Percentiles rank a stretch among this genome's conserved stretches.
phyloP scores from a whole-genome alignment of 768 basidiomycete genomes.

The Podaxis carcinomalis region DNA sequence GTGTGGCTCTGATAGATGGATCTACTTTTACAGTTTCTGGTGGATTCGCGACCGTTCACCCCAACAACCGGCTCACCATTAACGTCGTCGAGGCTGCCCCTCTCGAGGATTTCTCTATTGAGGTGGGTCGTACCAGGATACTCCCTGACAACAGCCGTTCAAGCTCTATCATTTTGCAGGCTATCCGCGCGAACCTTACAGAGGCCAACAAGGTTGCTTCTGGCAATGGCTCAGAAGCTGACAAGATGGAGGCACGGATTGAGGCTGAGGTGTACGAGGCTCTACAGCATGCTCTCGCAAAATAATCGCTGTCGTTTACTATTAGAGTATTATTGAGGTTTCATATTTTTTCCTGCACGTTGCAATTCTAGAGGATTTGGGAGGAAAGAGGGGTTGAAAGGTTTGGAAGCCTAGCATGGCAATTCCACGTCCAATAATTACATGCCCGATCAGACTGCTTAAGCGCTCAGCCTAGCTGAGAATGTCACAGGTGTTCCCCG shows the following conservation, averaged over 20 bases:
- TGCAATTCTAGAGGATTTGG: not conserved
- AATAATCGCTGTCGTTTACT: conserved; percentile 22
- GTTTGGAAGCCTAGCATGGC: not conserved
- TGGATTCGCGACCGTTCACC: conserved; percentile 97
- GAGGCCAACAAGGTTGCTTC: conserved; percentile 80
- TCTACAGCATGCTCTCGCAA: conserved; percentile 77
- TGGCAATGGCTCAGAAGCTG: conserved; percentile 87
- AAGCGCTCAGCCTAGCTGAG: not conserved
- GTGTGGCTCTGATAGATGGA: not conserved
- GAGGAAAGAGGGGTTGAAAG: not conserved
- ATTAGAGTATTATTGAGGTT: conserved; percentile 3
- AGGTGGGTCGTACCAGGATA: conserved; percentile 47
- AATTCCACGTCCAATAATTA: not conserved
- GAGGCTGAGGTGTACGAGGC: conserved; percentile 97
- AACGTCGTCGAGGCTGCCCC: conserved; percentile 97
- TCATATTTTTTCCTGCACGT: not conserved
- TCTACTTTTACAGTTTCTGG: conserved; percentile 65
- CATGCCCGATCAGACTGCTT: not conserved
- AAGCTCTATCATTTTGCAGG: conserved; percentile 41
- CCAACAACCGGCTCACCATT: conserved; percentile 93
- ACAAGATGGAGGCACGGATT: conserved; percentile 89
- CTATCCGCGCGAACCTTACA: conserved; percentile 82
- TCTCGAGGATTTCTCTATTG: conserved; percentile 83
- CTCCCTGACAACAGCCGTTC: not conserved
- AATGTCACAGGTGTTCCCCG: not conserved